phyloP scores from a whole-genome alignment of 352 stramenopile species.

The Globisporangium irregulare region DNA sequence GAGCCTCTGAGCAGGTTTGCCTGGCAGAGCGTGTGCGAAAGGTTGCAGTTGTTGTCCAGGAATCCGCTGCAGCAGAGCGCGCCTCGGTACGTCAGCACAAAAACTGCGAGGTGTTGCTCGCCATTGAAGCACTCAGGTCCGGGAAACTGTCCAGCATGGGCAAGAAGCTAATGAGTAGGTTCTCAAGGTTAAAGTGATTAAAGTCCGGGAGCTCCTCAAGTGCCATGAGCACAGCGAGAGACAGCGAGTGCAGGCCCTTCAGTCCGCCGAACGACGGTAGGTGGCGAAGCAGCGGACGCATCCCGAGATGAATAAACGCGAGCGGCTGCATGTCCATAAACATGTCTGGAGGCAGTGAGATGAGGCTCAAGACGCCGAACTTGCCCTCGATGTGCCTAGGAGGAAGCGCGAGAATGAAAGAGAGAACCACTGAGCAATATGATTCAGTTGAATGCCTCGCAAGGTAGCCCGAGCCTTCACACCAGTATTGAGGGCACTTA shows the following conservation, averaged over 20 bases:
- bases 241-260: neutral
- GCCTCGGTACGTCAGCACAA: neutral
- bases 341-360: neutral
- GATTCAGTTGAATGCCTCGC: neutral
- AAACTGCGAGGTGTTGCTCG: neutral
- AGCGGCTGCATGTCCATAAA: neutral
- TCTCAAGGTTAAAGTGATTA: neutral
- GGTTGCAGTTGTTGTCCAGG: neutral
- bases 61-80: neutral
- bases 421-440: neutral
- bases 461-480: neutral
- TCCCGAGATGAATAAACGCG: neutral
- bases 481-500: neutral
- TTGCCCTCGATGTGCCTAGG: neutral
- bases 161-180: neutral
- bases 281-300: neutral
- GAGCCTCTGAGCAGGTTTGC: neutral
- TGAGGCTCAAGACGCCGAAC: neutral
- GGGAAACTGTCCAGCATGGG: neutral
- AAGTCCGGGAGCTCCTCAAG: neutral
- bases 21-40: neutral
- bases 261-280: neutral
- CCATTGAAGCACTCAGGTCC: neutral
- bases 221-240: neutral
- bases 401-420: neutral